Evolutionary conservation across 768 basidiomycete genomes (phyloP).

Genomic region (Termitomyces sp.): DNA sequence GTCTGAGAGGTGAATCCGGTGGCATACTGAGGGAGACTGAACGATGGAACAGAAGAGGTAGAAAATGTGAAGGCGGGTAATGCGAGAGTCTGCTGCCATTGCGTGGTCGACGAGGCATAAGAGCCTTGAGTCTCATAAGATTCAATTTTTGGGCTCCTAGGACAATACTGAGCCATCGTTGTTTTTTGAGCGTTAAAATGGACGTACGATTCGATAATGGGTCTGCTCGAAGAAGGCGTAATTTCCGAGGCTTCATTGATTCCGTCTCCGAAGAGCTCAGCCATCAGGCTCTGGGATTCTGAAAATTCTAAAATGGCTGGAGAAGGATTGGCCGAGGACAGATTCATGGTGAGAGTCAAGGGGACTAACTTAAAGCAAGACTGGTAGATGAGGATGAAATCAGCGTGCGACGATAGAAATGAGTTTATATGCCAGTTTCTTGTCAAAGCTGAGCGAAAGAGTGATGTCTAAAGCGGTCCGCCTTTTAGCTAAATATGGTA

Average conservation of each 20-base stretch:
- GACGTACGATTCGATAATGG: neutral
- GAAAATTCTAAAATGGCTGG: too few relatives aligned
- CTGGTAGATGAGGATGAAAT: neutral
- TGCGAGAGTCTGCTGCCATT: neutral
- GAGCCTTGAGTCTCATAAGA: neutral
- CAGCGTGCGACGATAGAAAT: too few relatives aligned
- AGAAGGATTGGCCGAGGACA: neutral
- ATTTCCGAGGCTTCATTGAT: neutral
- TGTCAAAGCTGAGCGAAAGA: conserved; percentile 1
- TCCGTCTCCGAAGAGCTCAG: neutral
- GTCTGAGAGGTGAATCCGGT: neutral
- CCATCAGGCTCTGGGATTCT: neutral
- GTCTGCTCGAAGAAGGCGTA: too few relatives aligned
- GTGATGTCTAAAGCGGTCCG: neutral
- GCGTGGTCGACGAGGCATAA: neutral
- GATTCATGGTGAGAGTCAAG: neutral
- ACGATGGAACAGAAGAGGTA: too few relatives aligned
- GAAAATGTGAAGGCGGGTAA: neutral
- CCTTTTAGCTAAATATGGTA: neutral
- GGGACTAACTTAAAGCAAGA: too few relatives aligned
- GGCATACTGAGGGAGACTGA: neutral
- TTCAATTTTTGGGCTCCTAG: neutral
- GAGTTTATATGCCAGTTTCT: neutral
- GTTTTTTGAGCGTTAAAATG: neutral
- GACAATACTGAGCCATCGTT: neutral